These are phyloP conservation scores for Galerina sulciceps DNA, from an alignment of 768 basidiomycete genomes.

Conservation along the genomic window DNA sequence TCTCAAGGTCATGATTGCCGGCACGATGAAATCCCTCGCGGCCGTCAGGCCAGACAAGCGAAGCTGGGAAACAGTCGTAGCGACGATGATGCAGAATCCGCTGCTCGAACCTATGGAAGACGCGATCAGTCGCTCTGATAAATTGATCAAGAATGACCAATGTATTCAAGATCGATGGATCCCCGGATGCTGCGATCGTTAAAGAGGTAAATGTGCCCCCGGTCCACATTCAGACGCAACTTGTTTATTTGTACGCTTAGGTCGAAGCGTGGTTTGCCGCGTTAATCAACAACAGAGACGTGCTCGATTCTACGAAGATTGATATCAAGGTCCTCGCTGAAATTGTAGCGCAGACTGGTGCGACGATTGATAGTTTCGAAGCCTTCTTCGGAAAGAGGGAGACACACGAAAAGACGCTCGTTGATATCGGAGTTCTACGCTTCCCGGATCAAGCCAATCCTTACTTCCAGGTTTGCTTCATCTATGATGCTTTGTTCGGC, in stretches of 20 bases:
- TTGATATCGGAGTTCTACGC: conserved; percentile 1
- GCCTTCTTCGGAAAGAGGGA: background rate
- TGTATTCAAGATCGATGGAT: background rate
- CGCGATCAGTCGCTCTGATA: background rate
- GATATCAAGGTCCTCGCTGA: background rate
- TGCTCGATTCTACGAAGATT: background rate
- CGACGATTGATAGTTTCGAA: background rate
- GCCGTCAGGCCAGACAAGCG: background rate
- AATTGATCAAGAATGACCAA: background rate
- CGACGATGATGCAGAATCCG: background rate
- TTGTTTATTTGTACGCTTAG: background rate
- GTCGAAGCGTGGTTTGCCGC: background rate
- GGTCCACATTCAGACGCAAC: background rate
- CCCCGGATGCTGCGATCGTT: background rate
- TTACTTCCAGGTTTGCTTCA: background rate
- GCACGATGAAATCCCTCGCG: background rate
- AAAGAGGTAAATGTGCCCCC: background rate
- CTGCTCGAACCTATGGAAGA: background rate
- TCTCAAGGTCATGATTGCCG: conserved; percentile 2
- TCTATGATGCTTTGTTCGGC: background rate
- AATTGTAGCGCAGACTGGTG: background rate
- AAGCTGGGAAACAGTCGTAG: background rate
- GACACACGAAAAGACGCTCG: background rate
- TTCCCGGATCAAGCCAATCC: background rate
- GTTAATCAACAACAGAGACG: background rate